A percentile compares a stretch with the other conserved stretches of the same genome.
phyloP scores from a whole-genome alignment of 352 stramenopile species.

The Globisporangium canariense region DNA sequence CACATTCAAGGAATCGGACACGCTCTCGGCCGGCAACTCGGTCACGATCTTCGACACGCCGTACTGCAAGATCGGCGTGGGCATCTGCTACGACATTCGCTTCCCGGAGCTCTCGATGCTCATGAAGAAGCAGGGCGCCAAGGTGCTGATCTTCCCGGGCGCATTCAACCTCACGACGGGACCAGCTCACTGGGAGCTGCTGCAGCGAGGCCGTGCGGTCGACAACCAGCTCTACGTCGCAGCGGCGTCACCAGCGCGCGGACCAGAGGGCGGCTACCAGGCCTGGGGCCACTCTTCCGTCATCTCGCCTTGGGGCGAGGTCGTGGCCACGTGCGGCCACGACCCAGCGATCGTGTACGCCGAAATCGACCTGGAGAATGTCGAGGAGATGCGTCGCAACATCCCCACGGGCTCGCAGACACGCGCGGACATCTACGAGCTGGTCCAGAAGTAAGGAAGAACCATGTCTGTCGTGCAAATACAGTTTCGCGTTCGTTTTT shows the following conservation, averaged over 20 bases:
- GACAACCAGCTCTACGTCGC: slow-evolving; percentile 96
- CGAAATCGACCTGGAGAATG: slow-evolving; percentile 94
- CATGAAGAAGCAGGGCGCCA: slow-evolving; percentile 89
- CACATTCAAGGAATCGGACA: slow-evolving; percentile 99
- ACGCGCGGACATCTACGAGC: slow-evolving; percentile 94
- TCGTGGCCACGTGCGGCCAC: slow-evolving; percentile 95
- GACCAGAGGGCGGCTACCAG: slow-evolving; percentile 94
- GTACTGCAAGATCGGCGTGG: slow-evolving; percentile 94
- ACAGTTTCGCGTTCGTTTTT: background rate
- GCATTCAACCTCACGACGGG: slow-evolving; percentile 91
- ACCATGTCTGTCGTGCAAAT: background rate
- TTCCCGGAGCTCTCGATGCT: slow-evolving; percentile 99
- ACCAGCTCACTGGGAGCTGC: slow-evolving; percentile 98
- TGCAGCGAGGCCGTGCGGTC: slow-evolving; percentile 94
- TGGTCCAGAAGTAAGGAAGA: slow-evolving; percentile 68
- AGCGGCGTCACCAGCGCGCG: slow-evolving; percentile 94
- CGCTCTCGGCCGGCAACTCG: slow-evolving; percentile 91
- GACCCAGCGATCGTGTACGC: slow-evolving; percentile 91
- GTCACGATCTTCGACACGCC: slow-evolving; percentile 86
- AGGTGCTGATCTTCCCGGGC: slow-evolving; percentile 83
- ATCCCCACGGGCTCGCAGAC: slow-evolving; percentile 96
- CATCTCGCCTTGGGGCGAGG: slow-evolving; percentile 96
- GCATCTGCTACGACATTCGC: slow-evolving; percentile 99
- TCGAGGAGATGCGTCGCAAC: slow-evolving; percentile 94
- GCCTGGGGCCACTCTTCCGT: slow-evolving; percentile 98